Percentiles rank a stretch among this genome's conserved stretches.
Evolutionary conservation across 2,329 filamentous ascomycete species (phyloP).

Genomic region (Aurifilum marmelostoma): DNA sequence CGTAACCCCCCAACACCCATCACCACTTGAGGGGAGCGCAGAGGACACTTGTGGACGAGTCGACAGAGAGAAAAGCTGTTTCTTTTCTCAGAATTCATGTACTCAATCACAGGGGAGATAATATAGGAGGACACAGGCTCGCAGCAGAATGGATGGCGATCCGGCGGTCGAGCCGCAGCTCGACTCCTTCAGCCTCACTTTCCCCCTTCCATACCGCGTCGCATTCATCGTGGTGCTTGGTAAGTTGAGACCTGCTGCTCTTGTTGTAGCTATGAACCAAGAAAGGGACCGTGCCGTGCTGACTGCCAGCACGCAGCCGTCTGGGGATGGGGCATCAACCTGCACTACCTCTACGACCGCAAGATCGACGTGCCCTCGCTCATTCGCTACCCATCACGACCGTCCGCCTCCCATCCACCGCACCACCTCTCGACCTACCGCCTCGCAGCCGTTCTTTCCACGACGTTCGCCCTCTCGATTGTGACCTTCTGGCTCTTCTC

Average conservation of each 20-base stretch:
- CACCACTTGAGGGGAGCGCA: neutral
- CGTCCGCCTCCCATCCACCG: conserved; percentile 69
- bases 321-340: conserved; percentile 93
- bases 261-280: neutral
- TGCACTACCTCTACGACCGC: conserved; percentile 78
- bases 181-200: conserved; percentile 83
- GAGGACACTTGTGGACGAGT: neutral
- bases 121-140: conserved; percentile 28
- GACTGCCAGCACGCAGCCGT: conserved; percentile 60
- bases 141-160: conserved; percentile 70
- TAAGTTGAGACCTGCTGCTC: conserved; percentile 42
- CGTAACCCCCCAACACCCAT: neutral
- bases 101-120: conserved; percentile 13
- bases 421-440: conserved; percentile 86
- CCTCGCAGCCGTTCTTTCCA: conserved; percentile 75
- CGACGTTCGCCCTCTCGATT: conserved; percentile 72
- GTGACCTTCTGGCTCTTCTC: conserved; percentile 84
- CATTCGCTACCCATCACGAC: conserved; percentile 81
- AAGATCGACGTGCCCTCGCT: conserved; percentile 87
- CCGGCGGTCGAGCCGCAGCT: conserved; percentile 70
- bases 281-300: conserved; percentile 2
- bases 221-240: conserved; percentile 84
- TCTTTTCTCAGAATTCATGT: conserved; percentile 18
- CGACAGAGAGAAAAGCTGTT: neutral
- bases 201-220: conserved; percentile 88